Percentiles rank a stretch among this genome's conserved stretches.
These are phyloP conservation scores for Coemansia sp. DNA, from an alignment of 192 early-diverging fungal species.

Conservation along the genomic window DNA sequence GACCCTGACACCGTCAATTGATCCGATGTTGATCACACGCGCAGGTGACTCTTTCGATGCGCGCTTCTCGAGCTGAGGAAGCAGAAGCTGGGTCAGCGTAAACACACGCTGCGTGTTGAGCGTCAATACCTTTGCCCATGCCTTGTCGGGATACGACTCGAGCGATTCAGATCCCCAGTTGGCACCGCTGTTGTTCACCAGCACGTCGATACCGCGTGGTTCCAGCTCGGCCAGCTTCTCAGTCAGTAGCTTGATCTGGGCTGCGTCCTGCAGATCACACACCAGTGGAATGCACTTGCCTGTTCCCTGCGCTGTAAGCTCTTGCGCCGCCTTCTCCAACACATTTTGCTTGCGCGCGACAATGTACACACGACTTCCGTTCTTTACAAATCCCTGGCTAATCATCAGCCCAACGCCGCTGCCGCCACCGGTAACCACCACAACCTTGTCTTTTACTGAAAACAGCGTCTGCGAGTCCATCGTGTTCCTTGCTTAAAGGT, in stretches of 20 bases:
- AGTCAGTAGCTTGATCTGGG: constrained; percentile 58
- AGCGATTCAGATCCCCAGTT: constrained; percentile 37
- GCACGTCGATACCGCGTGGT: constrained; percentile 62
- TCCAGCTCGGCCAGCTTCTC: constrained; percentile 59
- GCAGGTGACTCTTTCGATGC: constrained; percentile 58
- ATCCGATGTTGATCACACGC: constrained; percentile 90
- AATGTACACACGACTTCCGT: constrained; percentile 91
- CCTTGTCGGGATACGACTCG: constrained; percentile 58
- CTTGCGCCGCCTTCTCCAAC: constrained; percentile 61
- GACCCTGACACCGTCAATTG: constrained; percentile 62
- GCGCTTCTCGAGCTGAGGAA: constrained; percentile 66
- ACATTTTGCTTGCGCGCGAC: constrained; percentile 69
- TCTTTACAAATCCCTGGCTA: constrained; percentile 69
- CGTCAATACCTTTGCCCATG: constrained; percentile 76
- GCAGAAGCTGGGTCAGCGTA: constrained; percentile 68
- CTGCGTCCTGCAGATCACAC: constrained; percentile 65
- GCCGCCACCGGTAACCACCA: constrained; percentile 76
- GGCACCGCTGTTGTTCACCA: constrained; percentile 87
- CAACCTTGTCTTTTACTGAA: constrained; percentile 73
- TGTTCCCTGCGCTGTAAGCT: constrained; percentile 65
- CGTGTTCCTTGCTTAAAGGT: no score
- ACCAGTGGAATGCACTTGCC: constrained; percentile 72
- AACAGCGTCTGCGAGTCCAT: constrained; percentile 62
- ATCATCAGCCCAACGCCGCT: constrained; percentile 60
- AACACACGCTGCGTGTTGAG: constrained; percentile 84